A percentile compares a stretch with the other conserved stretches of the same genome.
Conservation (phyloP, 352 stramenopile species). For the Phytopythium helicoides region DNA sequence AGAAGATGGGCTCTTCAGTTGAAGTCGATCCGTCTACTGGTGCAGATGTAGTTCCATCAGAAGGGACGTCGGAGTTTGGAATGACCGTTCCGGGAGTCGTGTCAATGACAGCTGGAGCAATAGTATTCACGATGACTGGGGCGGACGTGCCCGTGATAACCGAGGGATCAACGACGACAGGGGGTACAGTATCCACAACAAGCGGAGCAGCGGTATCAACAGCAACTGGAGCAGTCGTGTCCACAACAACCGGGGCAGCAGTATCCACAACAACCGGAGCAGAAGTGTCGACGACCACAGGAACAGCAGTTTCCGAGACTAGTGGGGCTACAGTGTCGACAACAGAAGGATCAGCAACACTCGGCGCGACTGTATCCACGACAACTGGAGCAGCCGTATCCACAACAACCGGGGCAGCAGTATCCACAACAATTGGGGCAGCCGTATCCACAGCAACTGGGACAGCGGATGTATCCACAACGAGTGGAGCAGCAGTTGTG, state of each 20-base stretch:
- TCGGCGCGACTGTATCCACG: neutral
- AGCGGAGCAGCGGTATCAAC: neutral
- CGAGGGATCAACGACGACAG: too few relatives aligned
- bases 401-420: neutral
- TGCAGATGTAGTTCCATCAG: neutral
- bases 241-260: neutral
- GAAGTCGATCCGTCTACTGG: too few relatives aligned
- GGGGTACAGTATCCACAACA: neutral
- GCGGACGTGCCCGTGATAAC: constrained; percentile 2
- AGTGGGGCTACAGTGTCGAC: neutral
- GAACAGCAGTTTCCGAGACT: too few relatives aligned
- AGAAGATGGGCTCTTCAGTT: neutral
- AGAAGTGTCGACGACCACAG: too few relatives aligned
- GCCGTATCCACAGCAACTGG: too few relatives aligned
- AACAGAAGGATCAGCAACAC: too few relatives aligned
- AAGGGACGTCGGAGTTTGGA: neutral
- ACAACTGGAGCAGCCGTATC: neutral
- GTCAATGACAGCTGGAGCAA: neutral
- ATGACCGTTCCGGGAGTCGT: neutral
- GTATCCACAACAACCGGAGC: neutral
- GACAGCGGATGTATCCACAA: too few relatives aligned
- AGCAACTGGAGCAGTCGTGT: neutral
- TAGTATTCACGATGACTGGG: neutral
- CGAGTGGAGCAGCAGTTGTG: too few relatives aligned
- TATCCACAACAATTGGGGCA: neutral